A percentile compares a stretch with the other conserved stretches of the same genome.
phyloP scores from a whole-genome alignment of 2,329 filamentous ascomycete species.

The Paraphaeosphaeria minitans region DNA sequence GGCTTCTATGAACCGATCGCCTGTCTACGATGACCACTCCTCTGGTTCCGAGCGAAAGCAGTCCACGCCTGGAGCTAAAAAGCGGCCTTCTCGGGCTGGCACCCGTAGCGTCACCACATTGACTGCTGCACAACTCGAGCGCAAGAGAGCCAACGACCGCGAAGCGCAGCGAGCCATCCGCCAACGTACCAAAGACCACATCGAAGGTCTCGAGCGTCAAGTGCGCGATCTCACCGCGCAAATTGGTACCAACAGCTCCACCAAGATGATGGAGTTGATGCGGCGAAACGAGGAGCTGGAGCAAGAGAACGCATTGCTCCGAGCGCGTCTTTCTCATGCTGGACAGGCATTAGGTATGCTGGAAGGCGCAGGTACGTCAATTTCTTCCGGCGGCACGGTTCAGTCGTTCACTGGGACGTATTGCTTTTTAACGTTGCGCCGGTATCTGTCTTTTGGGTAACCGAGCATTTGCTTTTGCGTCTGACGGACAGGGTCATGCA shows the following conservation, averaged over 20 bases:
- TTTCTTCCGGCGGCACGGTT: conserved; percentile 29
- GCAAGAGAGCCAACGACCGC: conserved; percentile 65
- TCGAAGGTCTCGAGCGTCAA: conserved; percentile 61
- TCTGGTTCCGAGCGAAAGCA: conserved; percentile 46
- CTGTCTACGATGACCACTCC: conserved; percentile 46
- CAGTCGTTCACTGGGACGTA: conserved; percentile 27
- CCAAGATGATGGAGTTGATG: conserved; percentile 57
- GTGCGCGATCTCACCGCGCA: conserved; percentile 58
- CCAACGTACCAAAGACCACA: conserved; percentile 64
- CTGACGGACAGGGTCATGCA: conserved; percentile 17
- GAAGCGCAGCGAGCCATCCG: conserved; percentile 65
- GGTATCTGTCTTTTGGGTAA: conserved; percentile 32
- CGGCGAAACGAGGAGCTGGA: conserved; percentile 61
- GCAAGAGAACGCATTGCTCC: conserved; percentile 59
- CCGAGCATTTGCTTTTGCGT: conserved; percentile 25
- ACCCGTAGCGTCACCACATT: conserved; percentile 63
- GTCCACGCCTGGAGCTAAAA: conserved; percentile 48
- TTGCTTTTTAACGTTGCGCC: conserved; percentile 37
- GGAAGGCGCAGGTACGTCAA: conserved; percentile 45
- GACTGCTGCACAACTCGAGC: conserved; percentile 62
- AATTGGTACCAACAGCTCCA: conserved; percentile 51
- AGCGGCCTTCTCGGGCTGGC: conserved; percentile 59
- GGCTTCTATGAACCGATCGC: conserved; percentile 43
- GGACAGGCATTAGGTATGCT: conserved; percentile 47
- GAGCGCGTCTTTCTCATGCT: conserved; percentile 55